Base-by-base conservation (phyloP, 768 basidiomycete species). In the Boletus rubescentipes region DNA sequence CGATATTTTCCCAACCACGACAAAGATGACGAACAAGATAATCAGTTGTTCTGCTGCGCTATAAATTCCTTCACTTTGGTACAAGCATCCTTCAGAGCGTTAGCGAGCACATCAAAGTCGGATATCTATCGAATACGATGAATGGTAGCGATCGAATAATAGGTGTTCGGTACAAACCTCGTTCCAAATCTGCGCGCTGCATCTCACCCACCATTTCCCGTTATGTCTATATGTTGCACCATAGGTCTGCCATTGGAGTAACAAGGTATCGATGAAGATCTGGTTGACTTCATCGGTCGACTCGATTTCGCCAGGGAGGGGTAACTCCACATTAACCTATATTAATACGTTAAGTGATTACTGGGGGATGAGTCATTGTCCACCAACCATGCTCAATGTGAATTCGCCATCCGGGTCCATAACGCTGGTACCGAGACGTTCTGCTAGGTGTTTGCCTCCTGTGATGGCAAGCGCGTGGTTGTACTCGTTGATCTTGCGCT, bases 401-500 rank as follows among this genome's bases (percentile, higher is more conserved):
- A 89, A 68, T 53, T 84, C 82, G 3, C 75, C 75, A 2, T 73
- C 71, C 41, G 81, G 78, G 53, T 91, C 86, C 74, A 93, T 73
- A 5, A 86, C 74, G 3, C 62, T 57, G 0, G 89, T 92, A 1
- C 80, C 82, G 38, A 91, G 74, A 9, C 82, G 68, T 53, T 81
- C 73, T 2, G 85, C 83, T 9, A 92, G 72, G 10, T 66, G 63
- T 54, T 74, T 77, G 0, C 88, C 91, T 9, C 90, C 92, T 40
- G 78, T 66, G 3, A 87, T 54, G 4, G 90, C 92, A 7, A 92
- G 76, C 9, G 74, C 61, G 66, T 85, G 86, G 59, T 84, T 89
- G 66, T 93, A 92, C 9, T 72, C 71, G 58, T 80, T 82, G 54
- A 94, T 93, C 41, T 75, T 77, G 23, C 78, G 67, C 67, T 94